These are phyloP conservation scores for Starmerella khaoyaiensis DNA, from an alignment of 805 yeast species.

Conservation along the genomic window DNA sequence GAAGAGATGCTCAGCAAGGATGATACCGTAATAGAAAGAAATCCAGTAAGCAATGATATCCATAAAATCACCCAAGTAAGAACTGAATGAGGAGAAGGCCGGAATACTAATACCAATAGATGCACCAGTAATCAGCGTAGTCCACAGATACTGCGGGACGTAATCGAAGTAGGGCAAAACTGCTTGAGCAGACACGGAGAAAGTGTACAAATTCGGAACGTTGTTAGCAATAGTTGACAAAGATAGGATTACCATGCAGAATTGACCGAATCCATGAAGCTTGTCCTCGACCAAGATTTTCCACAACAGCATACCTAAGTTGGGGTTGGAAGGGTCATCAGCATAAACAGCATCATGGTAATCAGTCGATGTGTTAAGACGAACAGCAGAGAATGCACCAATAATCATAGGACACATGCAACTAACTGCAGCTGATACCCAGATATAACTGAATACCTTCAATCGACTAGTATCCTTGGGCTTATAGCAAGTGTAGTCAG, in stretches of 20 bases:
- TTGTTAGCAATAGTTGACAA: slow-evolving; percentile 82
- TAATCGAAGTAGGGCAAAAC: slow-evolving; percentile 60
- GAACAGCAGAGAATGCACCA: slow-evolving; percentile 80
- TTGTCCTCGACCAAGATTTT: slow-evolving; percentile 67
- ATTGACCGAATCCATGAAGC: slow-evolving; percentile 78
- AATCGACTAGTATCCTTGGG: slow-evolving; percentile 46
- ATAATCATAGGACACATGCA: slow-evolving; percentile 58
- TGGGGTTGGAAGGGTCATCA: slow-evolving; percentile 31
- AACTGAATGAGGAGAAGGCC: slow-evolving; percentile 60
- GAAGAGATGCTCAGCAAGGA: slow-evolving; percentile 71
- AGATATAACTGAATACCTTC: slow-evolving; percentile 52
- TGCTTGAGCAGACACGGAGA: slow-evolving; percentile 76
- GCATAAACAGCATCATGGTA: slow-evolving; percentile 44
- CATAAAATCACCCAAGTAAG: slow-evolving; percentile 77
- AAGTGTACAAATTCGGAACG: slow-evolving; percentile 87
- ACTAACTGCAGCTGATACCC: slow-evolving; percentile 54
- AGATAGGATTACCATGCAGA: slow-evolving; percentile 73
- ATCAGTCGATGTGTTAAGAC: slow-evolving; percentile 34
- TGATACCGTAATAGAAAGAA: slow-evolving; percentile 67
- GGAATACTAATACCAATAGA: slow-evolving; percentile 83
- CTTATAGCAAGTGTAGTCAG: slow-evolving; percentile 86
- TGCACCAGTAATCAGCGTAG: slow-evolving; percentile 57
- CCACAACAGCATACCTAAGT: slow-evolving; percentile 73
- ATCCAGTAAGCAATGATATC: slow-evolving; percentile 82
- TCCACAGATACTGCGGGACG: slow-evolving; percentile 78